phyloP scores from a whole-genome alignment of 331 rosid genomes.

The Pyracantha coccinea region DNA sequence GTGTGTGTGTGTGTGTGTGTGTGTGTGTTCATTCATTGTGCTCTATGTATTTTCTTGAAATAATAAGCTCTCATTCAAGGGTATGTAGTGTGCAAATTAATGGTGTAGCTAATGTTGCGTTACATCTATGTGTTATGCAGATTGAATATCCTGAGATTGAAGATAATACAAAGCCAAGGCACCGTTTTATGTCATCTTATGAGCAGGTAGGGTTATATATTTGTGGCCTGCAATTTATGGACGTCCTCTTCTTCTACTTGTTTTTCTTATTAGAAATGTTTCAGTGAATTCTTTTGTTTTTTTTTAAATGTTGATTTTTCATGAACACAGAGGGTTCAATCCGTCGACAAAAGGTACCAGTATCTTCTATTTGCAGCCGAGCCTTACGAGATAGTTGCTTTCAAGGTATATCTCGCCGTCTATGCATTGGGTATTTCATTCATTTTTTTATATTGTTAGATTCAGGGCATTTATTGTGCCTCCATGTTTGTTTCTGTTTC shows the following conservation, averaged over 20 bases:
- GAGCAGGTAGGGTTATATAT: slow-evolving; percentile 58
- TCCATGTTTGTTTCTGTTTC: slow-evolving; percentile 19
- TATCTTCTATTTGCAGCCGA: slow-evolving; percentile 91
- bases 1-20: not conserved
- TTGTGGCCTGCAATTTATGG: not conserved
- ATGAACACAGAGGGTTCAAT: slow-evolving; percentile 65
- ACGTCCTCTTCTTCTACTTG: not conserved
- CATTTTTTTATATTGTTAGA: not conserved
- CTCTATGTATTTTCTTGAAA: not conserved
- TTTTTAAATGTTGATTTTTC: slow-evolving; percentile 7
- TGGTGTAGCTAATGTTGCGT: not conserved
- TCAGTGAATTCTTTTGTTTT: not conserved
- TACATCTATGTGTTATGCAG: slow-evolving; percentile 25
- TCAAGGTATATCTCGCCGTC: slow-evolving; percentile 51
- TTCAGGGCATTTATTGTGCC: slow-evolving; percentile 1
- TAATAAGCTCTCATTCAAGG: not conserved
- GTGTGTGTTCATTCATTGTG: not conserved
- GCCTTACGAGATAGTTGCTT: slow-evolving; percentile 85
- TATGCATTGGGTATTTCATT: not conserved
- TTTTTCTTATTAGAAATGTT: not conserved
- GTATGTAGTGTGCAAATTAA: not conserved
- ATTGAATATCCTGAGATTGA: slow-evolving; percentile 99
- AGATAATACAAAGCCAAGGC: slow-evolving; percentile 86
- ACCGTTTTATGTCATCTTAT: slow-evolving; percentile 93
- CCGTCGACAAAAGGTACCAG: slow-evolving; percentile 82